These are phyloP conservation scores for Hypomontagnella monticulosa DNA, from an alignment of 495 filamentous ascomycete genomes.

Conservation along the genomic window DNA sequence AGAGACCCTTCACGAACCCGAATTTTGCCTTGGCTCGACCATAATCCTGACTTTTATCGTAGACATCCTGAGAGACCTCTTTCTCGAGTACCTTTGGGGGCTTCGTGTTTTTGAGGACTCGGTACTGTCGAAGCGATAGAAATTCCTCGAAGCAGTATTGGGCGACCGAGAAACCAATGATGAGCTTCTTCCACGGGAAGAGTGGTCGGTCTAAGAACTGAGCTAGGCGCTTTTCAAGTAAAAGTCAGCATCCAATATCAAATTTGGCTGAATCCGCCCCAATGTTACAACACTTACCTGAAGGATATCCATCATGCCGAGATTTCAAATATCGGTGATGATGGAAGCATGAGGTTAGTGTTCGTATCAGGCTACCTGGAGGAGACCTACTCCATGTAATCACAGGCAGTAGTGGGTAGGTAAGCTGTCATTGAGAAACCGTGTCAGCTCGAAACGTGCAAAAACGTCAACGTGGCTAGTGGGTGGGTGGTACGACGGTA, in stretches of 20 bases:
- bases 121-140: constrained; percentile 86
- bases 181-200: constrained; percentile 97
- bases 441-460: constrained; percentile 29
- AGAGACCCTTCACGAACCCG: constrained; percentile 78
- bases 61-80: constrained; percentile 88
- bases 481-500: constrained; percentile 5
- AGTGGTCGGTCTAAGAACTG: constrained; percentile 86
- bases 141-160: constrained; percentile 89
- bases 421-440: constrained; percentile 34
- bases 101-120: constrained; percentile 78
- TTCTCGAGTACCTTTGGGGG: constrained; percentile 84
- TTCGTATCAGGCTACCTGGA: constrained; percentile 24
- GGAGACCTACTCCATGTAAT: constrained; percentile 3
- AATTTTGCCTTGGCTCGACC: constrained; percentile 95
- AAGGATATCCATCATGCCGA: constrained; percentile 49
- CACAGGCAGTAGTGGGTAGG: background rate
- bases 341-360: constrained; percentile 23
- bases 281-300: constrained; percentile 50
- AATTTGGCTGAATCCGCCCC: background rate
- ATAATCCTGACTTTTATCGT: constrained; percentile 96
- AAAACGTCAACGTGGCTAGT: constrained; percentile 37
- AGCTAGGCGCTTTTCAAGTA: constrained; percentile 74
- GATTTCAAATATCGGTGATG: constrained; percentile 16
- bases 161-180: constrained; percentile 89
- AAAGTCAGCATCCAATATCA: constrained; percentile 8